These are phyloP conservation scores for Hygrocybe punicea DNA, from an alignment of 768 basidiomycete species.

Conservation along the genomic window DNA sequence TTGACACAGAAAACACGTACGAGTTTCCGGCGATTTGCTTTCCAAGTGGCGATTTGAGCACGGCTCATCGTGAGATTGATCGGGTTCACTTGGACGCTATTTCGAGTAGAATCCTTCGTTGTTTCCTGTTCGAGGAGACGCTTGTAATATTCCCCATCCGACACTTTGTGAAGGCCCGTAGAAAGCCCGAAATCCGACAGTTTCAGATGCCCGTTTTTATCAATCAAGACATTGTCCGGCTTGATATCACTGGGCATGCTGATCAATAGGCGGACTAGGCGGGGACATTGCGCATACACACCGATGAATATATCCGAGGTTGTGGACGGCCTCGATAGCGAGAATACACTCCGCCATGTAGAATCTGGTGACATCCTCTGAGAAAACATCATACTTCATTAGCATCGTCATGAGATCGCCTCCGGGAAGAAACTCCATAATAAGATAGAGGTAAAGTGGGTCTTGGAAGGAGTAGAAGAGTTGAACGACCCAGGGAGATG, in stretches of 20 bases:
- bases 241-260: constrained; percentile 81
- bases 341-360: constrained; percentile 93
- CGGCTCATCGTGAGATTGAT: constrained; percentile 96
- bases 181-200: constrained; percentile 98
- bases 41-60: constrained; percentile 96
- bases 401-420: constrained; percentile 99
- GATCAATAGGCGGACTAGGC: constrained; percentile 1
- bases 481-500: constrained; percentile 95
- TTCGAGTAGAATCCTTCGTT: constrained; percentile 53
- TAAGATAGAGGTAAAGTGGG: constrained; percentile 83
- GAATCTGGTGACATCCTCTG: constrained; percentile 8
- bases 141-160: constrained; percentile 96
- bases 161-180: constrained; percentile 97
- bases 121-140: constrained; percentile 59
- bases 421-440: constrained; percentile 99
- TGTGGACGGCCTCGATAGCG: constrained; percentile 96
- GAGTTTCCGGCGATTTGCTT: constrained; percentile 93
- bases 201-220: constrained; percentile 95
- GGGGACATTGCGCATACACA: constrained; percentile 30
- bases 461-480: constrained; percentile 98
- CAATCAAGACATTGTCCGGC: constrained; percentile 89
- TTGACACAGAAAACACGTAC: constrained; percentile 40
- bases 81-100: constrained; percentile 95
- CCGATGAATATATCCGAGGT: constrained; percentile 97
- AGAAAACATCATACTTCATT: constrained; percentile 55